These are phyloP conservation scores for Adansonia digitata DNA, from an alignment of 345 rosid species.

Conservation along the genomic window DNA sequence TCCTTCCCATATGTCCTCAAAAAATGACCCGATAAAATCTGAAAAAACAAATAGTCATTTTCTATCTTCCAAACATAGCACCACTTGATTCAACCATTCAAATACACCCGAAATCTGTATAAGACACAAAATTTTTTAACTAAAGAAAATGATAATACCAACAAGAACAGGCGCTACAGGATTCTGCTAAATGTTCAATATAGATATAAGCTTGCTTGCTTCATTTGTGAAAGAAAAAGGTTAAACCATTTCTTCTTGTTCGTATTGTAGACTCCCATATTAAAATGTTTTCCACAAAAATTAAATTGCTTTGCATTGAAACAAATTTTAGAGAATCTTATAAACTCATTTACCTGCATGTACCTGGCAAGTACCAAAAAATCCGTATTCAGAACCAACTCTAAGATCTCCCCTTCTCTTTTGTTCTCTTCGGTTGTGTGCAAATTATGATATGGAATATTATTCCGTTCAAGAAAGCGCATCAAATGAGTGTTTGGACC, in stretches of 20 bases:
- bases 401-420: constrained; percentile 72
- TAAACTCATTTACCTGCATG: constrained; percentile 76
- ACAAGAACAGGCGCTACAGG: constrained; percentile 1
- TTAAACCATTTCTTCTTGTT: constrained; percentile 7
- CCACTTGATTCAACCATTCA: constrained; percentile 6
- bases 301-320: not conserved
- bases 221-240: constrained; percentile 2
- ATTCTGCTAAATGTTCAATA: not conserved
- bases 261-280: not conserved
- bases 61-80: not conserved
- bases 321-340: constrained; percentile 7
- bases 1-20: constrained; percentile 77
- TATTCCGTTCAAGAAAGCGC: constrained; percentile 74
- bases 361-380: constrained; percentile 94
- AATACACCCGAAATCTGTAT: not conserved
- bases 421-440: constrained; percentile 45
- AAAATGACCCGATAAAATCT: constrained; percentile 70
- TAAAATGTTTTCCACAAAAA: not conserved
- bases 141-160: not conserved
- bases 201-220: not conserved
- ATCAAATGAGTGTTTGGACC: constrained; percentile 75
- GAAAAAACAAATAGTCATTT: constrained; percentile 18
- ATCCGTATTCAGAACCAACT: constrained; percentile 74
- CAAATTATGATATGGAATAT: constrained; percentile 77
- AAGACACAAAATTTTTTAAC: not conserved